Base-by-base conservation (phyloP, 176 grass and related monocot genomes). In the Bolboschoenus planiculmis region DNA sequence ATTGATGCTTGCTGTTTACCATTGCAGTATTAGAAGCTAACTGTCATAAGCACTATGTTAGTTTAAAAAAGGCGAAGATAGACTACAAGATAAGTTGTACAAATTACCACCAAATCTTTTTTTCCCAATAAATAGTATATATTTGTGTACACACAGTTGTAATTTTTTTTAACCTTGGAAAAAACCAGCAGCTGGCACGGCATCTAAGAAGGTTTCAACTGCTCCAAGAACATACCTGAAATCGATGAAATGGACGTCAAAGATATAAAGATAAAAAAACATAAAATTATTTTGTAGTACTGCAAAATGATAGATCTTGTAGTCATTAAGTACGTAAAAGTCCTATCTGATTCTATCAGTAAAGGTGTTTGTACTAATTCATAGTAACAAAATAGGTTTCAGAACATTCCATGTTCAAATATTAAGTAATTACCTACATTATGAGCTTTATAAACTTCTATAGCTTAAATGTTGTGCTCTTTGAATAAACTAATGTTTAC, bases 211-310 rank as follows among this genome's bases (percentile, higher is more conserved):
- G 16, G 96, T 99, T 90, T 99, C 96, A 81, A 99, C 92, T 80
- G 96, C 96, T 75, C 96, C 96, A 51, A 99, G 82, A 56, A 99
- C 96, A 95, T 99, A 99, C 96, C 96, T 99, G 88, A 87, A 87
- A 81, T 86, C 80, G 44, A 53, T 80, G 82, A n/a, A 5, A 26
- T 55, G 18, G 37, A 5, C 76, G 37, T 27, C 10, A 63, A 27
- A 71, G 10, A 36, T 80, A 78, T 33, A 76, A 16, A 51, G 44
- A 76, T 76, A 13, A 46, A 77, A 40, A 67, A n/a, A n/a, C n/a
- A n/a, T n/a, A n/a, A n/a, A 3, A 5, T 30, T 73, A 48, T 33
- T 31, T 77, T 1, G 10, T 18, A 77, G 13, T 16, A 31, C 27
- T 51, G 46, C 27, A 48, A 47, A 16, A 74, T 11, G 24, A 42